Evolutionary conservation across 2,329 filamentous ascomycete species (phyloP).

Genomic region (Myriosclerotinia scirpicola): DNA sequence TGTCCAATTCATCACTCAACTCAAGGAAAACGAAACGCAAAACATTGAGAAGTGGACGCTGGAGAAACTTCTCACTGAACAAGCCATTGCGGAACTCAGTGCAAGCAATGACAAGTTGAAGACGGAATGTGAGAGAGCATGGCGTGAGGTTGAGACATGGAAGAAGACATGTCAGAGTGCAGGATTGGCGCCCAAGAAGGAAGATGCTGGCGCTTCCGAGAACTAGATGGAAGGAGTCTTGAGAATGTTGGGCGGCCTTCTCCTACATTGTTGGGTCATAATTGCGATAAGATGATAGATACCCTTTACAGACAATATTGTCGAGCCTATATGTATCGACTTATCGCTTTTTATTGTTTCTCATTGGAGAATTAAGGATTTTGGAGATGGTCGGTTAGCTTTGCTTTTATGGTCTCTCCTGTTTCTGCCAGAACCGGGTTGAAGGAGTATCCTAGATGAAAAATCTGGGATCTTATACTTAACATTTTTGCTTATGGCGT

Average conservation of each 20-base stretch:
- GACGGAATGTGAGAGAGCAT: constrained; percentile 73
- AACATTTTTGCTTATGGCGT: neutral
- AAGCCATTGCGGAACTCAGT: constrained; percentile 85
- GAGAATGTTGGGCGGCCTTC: constrained; percentile 34
- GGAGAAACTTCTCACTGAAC: constrained; percentile 85
- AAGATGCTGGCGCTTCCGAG: constrained; percentile 40
- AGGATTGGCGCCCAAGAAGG: constrained; percentile 52
- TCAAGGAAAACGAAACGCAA: constrained; percentile 90
- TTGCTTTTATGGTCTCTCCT: constrained; percentile 18
- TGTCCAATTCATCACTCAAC: constrained; percentile 88
- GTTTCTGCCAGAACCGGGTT: constrained; percentile 6
- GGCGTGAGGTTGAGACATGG: constrained; percentile 76
- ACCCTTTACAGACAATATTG: constrained; percentile 36
- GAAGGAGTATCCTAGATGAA: constrained; percentile 8
- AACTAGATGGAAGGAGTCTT: constrained; percentile 36
- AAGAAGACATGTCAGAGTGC: constrained; percentile 66
- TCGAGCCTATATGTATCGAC: constrained; percentile 37
- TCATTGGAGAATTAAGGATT: constrained; percentile 16
- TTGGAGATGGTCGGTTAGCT: constrained; percentile 20
- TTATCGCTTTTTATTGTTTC: constrained; percentile 28
- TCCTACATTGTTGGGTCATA: constrained; percentile 32
- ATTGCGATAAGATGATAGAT: constrained; percentile 38
- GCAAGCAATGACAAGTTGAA: constrained; percentile 86
- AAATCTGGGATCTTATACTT: neutral
- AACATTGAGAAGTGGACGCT: constrained; percentile 94